Evolutionary conservation across 139 green algal species (phyloP), one percentile per base, ranked within the genome.

Genomic region (Auxenochlorella pyrenoidosa): DNA sequence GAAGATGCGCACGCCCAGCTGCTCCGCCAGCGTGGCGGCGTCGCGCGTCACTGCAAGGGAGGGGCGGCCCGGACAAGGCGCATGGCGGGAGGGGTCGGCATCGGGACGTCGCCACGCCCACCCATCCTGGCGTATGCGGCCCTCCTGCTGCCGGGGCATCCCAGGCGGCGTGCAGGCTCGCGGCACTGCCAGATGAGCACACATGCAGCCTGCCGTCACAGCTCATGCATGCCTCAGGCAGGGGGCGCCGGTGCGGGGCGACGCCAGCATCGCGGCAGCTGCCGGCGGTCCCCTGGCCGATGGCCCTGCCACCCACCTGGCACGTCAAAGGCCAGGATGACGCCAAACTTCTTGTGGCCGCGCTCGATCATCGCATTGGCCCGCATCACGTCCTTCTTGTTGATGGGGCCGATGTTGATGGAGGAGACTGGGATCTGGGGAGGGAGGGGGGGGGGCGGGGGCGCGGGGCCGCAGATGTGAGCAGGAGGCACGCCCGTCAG

Each of bases 281-380:
- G n/a, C n/a, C n/a, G n/a, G n/a, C n/a, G n/a, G n/a, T n/a, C n/a
- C n/a, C n/a, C n/a, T n/a, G n/a, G n/a, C n/a, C n/a, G n/a, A n/a
- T n/a, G n/a, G n/a, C n/a, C n/a, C n/a, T n/a, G n/a, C n/a, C n/a
- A n/a, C 78, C 3, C 66, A 89, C 84, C 84, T 0, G 93, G 91
- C 30, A 99, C 97, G 75, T 99, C 98, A 88, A 99, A 99, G 24
- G 97, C 97, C 32, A 99, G 94, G 85, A 99, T 98, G 66, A 96
- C 93, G 2, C 95, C 97, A 87, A 93, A 99, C 93, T 99, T 98
- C 85, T 96, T 94, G 73, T 78, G 73, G 77, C 88, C 90, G n/a
- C 84, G 85, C 89, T 99, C 98, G 73, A 97, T 95, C 98, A 99
- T 99, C 8, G 98, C 94, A 87, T 95, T 97, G 60, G 98, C 98